Base-by-base conservation (phyloP, 371 early-diverging fungal species). In the Blakeslea trispora region DNA sequence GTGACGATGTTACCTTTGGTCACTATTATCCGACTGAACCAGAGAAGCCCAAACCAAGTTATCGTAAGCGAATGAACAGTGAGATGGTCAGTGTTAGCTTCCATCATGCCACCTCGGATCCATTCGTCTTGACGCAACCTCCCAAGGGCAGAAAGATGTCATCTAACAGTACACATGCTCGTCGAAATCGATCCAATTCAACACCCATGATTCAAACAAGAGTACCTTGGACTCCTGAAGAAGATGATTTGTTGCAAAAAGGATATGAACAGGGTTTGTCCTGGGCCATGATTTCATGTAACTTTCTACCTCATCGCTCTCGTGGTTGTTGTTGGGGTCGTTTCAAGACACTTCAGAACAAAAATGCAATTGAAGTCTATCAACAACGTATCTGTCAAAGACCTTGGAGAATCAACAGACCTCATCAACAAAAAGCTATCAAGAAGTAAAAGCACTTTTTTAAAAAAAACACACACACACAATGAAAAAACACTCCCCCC, bases 241-340 rank as follows among this genome's bases (percentile, higher is more conserved):
- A 76, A 54, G 76, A 76, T 40, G 57, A 58, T 23, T 44, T 76
- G 15, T 64, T 76, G 28, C 64, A 64, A 45, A 66, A 68, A 51
- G 76, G 76, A 3, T 76, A 76, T 47, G 64, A 66, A 1, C 65
- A 73, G 56, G 76, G 76, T 3, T 40, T 76, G 15, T 76, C 76
- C 0, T 76, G 76, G 76, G 73, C 73, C 6, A 71, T 76, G 73
- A 71, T 76, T 21, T 68, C 76, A 10, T 55, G 68, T 1, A 76
- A 71, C 1, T 72, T 68, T 50, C 44, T 76, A 14, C 76, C 76
- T 6, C 73, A 73, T 53, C 73, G 76, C 7, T 76, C 76, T 5
- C 45, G 76, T 56, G 76, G 76, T 6, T 76, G 76, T 35, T 75
- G 76, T 31, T 75, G 76, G 76, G 76, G 76, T 24, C 63, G 76